These are phyloP conservation scores for Chrysanthemum seticuspe DNA, from an alignment of 129 eudicot genomes.

Conservation along the genomic window DNA sequence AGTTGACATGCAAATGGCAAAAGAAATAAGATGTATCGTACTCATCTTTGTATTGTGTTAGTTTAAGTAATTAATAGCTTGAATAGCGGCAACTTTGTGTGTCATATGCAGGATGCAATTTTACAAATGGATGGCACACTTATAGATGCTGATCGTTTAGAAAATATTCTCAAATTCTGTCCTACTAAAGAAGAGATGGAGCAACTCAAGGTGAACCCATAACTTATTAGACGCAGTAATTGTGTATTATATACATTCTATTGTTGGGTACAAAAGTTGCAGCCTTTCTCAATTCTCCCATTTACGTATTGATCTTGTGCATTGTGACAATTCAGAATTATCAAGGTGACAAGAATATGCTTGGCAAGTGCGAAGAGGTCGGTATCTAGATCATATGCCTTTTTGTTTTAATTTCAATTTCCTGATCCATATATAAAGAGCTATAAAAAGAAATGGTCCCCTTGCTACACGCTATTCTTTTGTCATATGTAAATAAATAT, in stretches of 20 bases:
- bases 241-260: no score
- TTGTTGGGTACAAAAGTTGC: background rate
- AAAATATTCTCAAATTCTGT: slow-evolving; percentile 58
- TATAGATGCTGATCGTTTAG: slow-evolving; percentile 68
- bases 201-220: slow-evolving; percentile 48
- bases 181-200: slow-evolving; percentile 79
- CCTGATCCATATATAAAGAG: no score
- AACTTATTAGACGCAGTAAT: background rate
- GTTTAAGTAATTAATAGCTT: background rate
- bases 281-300: background rate
- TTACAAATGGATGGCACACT: slow-evolving; percentile 58
- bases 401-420: no score
- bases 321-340: slow-evolving; percentile 37
- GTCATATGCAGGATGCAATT: slow-evolving; percentile 53
- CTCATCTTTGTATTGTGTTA: no score
- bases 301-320: slow-evolving; percentile 20
- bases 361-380: slow-evolving; percentile 72
- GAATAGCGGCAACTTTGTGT: background rate
- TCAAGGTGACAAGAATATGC: slow-evolving; percentile 49
- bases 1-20: no score
- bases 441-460: no score
- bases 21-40: no score
- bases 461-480: no score
- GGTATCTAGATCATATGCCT: background rate
- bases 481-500: no score